Evolutionary conservation across 148 eudicot species (phyloP), one percentile per base, ranked within the genome.

Genomic region (Camellia japonica): DNA sequence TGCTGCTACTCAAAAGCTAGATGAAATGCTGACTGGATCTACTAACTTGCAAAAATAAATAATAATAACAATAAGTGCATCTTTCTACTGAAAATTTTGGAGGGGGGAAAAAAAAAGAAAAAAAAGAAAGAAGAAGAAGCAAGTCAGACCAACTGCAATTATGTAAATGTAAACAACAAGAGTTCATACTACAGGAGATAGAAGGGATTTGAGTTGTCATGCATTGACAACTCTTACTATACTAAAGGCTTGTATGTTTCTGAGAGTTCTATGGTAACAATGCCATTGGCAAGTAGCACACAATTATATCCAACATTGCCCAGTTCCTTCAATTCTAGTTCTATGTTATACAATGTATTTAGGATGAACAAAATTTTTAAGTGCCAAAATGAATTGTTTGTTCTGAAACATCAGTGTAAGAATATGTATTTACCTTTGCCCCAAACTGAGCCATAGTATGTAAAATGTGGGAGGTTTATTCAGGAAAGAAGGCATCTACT

Each of bases 401-500:
- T 73, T 23, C 76, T 38, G 38, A 75, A 59, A 60, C 15, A 59
- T 41, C 46, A 73, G 18, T 16, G 20, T n/a, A 23, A 43, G 43
- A 44, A 46, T 69, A 19, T 18, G 74, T 59, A 55, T 9, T 56
- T 72, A 82, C 72, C 23, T 76, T 77, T 63, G 51, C 43, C 74
- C 69, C 76, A 30, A 78, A 13, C 77, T 43, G 42, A 69, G 62
- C 44, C 71, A 30, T 8, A 76, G 43, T 58, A 52, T 14, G 54
- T 43, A n/a, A 12, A 44, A 70, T 6, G 3, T 64, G 14, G 79
- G 43, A 71, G 56, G 49, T 16, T 20, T 38, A 60, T 59, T 51
- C 49, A 14, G 76, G 66, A 61, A 63, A 43, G 71, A 15, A 81
- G 76, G 61, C 38, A 6, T 30, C 77, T 78, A 88, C 81, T 79